Evolutionary conservation across 352 stramenopile genomes (phyloP), one percentile per base, ranked within the genome.

Genomic region (Phytophthora constricta): DNA sequence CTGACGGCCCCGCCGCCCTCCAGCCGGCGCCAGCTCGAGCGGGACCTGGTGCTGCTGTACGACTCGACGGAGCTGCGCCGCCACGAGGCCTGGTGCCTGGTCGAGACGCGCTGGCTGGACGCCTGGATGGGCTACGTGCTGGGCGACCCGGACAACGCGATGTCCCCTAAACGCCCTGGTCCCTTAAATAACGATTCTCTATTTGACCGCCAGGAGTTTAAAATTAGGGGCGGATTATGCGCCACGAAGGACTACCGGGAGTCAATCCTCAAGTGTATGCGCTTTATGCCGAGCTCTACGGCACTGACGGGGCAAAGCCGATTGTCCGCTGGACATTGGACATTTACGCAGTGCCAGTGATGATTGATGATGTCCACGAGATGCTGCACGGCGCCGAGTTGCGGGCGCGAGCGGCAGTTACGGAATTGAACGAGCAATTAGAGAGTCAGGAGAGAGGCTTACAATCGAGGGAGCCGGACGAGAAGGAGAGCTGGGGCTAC

Each of bases 261-360:
- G 86, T 95, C 3, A 93, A 92, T 48, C 83, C 84, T 4, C 82
- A 89, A 55, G 86, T 95, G 13, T 95, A 93, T 47, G 75, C 84
- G 22, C 57, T 95, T 22, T 95, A 92, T 50, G 67, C 78, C 1
- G 83, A 95, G 65, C 63, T 95, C 16, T 95, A 95, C 58, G 86
- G 86, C 14, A 87, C 77, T 0, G 77, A 73, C 0, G 77, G 81
- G 28, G 79, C 79, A n/a, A 87, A 87, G 37, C 83, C 84, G 0
- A 92, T 95, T 51, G 83, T 76, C 1, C 65, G 86, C 3, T 93
- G 83, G 83, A 93, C 76, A 26, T 70, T 95, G 14, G 84, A 95
- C 55, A 87, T 95, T 25, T 95, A 95, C 66, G 77, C 84, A 14
- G 82, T 80, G 27, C 86, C 86, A 4, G 86, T 92, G 14, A 82